Base-by-base conservation (phyloP, 1,139 yeast genomes). In the Yamadazyma aaseri region DNA sequence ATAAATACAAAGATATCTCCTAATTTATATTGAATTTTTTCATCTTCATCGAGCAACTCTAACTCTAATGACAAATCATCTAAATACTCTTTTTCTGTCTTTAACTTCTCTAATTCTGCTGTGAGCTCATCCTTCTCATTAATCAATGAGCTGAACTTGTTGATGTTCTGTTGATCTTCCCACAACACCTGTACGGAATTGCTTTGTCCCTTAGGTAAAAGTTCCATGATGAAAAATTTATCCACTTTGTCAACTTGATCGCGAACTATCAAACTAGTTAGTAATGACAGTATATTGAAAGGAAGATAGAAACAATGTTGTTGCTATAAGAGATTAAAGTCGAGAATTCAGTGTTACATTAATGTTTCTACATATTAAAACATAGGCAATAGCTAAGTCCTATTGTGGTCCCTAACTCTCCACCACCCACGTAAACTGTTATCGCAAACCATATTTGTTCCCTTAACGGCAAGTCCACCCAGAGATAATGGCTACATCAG, bases 91-190 rank as follows among this genome's bases (percentile, higher is more conserved):
- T 86, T 86, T 51, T 89, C 96, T 37, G 76, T 73, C 47, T 73
- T 68, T 41, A 71, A 67, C 36, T 64, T 63, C 22, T 65, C 62
- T 30, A 86, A 65, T 32, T 69, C 69, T n/a, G 61, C 72, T 28
- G 71, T 66, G 17, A 79, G 56, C 20, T 70, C 71, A 45, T 85
- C 86, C 47, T 81, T 78, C 41, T 82, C 77, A 44, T 79, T 69
- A 42, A 89, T 86, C 42, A 89, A 70, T 34, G 89, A 82, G 16
- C 96, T 86, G 53, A 92, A 92, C 54, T 79, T 78, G 58, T 92
- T 92, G 64, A 92, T 92, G 53, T 77, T 77, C 53, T 84, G 81
- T 63, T 92, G 98, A 57, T 92, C 97, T 40, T 77, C 89, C 79
- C 90, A 85, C 17, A 80, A 68, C 17, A 92, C 98, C 51, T 86